A percentile compares a stretch with the other conserved stretches of the same genome.
These are phyloP conservation scores for Colletotrichum gigasporum DNA, from an alignment of 2,329 filamentous ascomycete genomes.

Conservation along the genomic window DNA sequence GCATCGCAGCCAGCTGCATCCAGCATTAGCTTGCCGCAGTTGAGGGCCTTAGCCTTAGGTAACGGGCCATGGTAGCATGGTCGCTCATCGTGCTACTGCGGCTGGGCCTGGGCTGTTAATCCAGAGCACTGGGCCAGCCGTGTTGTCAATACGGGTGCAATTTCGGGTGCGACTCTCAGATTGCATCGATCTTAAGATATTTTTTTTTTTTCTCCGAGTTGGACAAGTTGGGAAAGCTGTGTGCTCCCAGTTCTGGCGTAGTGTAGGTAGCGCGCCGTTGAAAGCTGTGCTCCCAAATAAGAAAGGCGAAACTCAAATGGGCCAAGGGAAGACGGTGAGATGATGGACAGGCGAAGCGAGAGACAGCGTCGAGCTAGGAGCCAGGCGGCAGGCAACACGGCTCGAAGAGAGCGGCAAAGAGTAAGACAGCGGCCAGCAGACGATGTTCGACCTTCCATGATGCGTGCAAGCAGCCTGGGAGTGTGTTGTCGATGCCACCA, in stretches of 20 bases:
- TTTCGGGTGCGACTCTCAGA: neutral
- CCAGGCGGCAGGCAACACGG: no score
- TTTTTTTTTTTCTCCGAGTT: neutral
- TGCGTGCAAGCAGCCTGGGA: slow-evolving; percentile 1
- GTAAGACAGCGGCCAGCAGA: no score
- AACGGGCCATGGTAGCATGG: neutral
- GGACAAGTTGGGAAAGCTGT: neutral
- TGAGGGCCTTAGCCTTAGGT: no score
- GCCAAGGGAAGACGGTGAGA: slow-evolving; percentile 7
- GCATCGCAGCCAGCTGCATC: neutral
- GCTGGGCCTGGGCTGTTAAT: neutral
- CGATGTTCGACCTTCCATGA: neutral
- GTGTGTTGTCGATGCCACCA: neutral
- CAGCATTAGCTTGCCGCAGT: neutral
- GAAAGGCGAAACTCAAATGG: neutral
- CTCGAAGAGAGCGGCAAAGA: no score
- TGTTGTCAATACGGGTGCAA: neutral
- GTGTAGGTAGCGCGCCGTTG: neutral
- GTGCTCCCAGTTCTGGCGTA: neutral
- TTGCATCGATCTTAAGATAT: neutral
- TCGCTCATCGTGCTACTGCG: neutral
- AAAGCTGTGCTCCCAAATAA: neutral
- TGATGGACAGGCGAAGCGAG: neutral
- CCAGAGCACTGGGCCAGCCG: slow-evolving; percentile 10
- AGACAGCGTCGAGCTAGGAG: slow-evolving; percentile 15